A percentile compares a stretch with the other conserved stretches of the same genome.
phyloP scores from a whole-genome alignment of 2,329 filamentous ascomycete genomes.

The Clonostachys rhizophaga region DNA sequence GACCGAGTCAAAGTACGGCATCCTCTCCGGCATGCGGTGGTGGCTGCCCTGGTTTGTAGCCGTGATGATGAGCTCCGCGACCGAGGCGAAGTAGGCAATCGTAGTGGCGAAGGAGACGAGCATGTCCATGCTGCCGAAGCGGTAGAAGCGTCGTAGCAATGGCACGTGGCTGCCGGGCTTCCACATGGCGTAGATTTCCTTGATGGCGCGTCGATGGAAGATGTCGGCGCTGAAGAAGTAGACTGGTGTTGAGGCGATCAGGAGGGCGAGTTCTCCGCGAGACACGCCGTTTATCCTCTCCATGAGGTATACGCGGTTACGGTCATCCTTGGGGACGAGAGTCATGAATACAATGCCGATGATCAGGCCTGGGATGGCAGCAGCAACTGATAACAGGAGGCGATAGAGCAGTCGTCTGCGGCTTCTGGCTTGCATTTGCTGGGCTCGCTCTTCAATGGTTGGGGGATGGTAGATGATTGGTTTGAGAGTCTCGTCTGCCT shows the following conservation, averaged over 20 bases:
- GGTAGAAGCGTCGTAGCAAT: conserved; percentile 71
- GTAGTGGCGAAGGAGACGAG: conserved; percentile 84
- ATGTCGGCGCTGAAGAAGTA: conserved; percentile 84
- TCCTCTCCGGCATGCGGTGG: conserved; percentile 31
- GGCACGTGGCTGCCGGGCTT: conserved; percentile 68
- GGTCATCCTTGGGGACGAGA: conserved; percentile 47
- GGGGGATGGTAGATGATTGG: conserved; percentile 74
- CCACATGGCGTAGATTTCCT: conserved; percentile 77
- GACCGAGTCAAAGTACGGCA: conserved; percentile 86
- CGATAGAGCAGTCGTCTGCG: conserved; percentile 57
- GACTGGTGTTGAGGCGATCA: conserved; percentile 77
- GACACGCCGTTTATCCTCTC: conserved; percentile 62
- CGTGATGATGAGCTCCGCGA: conserved; percentile 67
- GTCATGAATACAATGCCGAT: conserved; percentile 92
- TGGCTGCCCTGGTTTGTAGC: conserved; percentile 37
- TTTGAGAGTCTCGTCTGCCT: conserved; percentile 59
- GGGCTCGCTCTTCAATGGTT: conserved; percentile 77
- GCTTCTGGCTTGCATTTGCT: conserved; percentile 52
- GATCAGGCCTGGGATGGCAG: conserved; percentile 78
- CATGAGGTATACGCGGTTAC: conserved; percentile 62
- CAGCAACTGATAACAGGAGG: conserved; percentile 60
- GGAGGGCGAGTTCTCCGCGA: conserved; percentile 73
- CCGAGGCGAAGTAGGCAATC: conserved; percentile 80
- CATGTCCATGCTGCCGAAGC: conserved; percentile 97
- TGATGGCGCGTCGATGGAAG: conserved; percentile 75